Conservation (phyloP, 495 filamentous ascomycete genomes). For the Annulohypoxylon moriforme region DNA sequence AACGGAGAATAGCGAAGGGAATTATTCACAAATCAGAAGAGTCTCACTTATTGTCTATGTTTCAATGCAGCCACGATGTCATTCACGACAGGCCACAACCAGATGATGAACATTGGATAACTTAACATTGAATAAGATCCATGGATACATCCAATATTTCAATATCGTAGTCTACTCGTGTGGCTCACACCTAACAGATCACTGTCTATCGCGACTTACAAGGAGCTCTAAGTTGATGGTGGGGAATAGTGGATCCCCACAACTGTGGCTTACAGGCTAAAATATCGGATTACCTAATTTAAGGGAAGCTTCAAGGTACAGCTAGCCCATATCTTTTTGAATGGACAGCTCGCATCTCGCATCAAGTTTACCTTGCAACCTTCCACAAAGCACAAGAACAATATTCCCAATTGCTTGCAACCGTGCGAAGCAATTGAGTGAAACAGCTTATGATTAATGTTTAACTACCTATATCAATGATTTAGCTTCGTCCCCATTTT, state of each 20-base stretch:
- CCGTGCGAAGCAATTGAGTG: conserved; percentile 24
- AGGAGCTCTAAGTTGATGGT: background rate
- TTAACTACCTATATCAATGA: conserved; percentile 15
- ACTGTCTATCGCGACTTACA: background rate
- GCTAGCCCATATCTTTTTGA: conserved; percentile 8
- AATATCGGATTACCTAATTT: conserved; percentile 1
- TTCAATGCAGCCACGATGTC: background rate
- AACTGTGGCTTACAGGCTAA: conserved; percentile 30
- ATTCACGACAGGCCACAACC: background rate
- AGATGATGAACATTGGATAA: background rate
- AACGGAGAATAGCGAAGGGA: background rate
- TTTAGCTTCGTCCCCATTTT: conserved; percentile 25
- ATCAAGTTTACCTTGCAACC: background rate
- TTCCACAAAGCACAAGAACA: conserved; percentile 8
- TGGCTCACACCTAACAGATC: background rate
- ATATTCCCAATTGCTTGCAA: conserved; percentile 29
- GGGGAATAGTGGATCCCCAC: background rate
- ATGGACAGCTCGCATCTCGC: conserved; percentile 36
- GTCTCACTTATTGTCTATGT: background rate
- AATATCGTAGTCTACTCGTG: background rate
- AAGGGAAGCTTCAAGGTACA: conserved; percentile 23
- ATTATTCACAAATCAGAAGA: background rate
- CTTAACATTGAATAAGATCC: background rate
- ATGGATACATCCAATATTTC: conserved; percentile 2
- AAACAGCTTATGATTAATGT: conserved; percentile 24